These are phyloP conservation scores for Calonectria pteridis DNA, from an alignment of 2,329 filamentous ascomycete genomes.

Conservation along the genomic window DNA sequence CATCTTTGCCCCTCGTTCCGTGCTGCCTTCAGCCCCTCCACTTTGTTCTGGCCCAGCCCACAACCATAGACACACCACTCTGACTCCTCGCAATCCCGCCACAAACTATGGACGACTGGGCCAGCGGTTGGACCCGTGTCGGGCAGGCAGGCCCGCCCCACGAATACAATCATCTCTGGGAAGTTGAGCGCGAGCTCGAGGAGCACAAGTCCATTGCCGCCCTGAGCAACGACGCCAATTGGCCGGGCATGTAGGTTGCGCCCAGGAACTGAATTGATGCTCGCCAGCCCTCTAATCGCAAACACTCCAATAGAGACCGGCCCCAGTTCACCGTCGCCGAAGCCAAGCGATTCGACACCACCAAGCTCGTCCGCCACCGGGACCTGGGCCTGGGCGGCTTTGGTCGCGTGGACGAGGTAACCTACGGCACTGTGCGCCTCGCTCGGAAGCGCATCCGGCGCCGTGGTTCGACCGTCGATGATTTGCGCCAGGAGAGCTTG, in stretches of 20 bases:
- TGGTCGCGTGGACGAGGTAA: constrained; percentile 59
- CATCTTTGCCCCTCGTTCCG: background rate
- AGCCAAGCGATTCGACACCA: constrained; percentile 50
- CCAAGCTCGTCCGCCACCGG: constrained; percentile 46
- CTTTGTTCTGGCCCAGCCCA: background rate
- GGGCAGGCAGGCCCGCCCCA: constrained; percentile 42
- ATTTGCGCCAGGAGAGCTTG: constrained; percentile 58
- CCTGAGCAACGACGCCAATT: constrained; percentile 50
- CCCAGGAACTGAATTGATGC: background rate
- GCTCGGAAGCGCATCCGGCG: constrained; percentile 59
- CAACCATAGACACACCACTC: background rate
- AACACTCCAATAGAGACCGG: constrained; percentile 42
- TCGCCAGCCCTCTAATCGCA: constrained; percentile 18
- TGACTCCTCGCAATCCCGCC: background rate
- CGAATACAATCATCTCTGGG: constrained; percentile 39
- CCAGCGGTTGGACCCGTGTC: constrained; percentile 50
- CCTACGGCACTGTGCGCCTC: constrained; percentile 55
- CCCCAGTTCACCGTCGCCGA: constrained; percentile 47
- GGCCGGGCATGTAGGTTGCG: constrained; percentile 49
- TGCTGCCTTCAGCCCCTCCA: background rate
- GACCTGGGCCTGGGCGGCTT: constrained; percentile 59
- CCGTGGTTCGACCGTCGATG: constrained; percentile 53
- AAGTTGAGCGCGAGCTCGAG: constrained; percentile 46
- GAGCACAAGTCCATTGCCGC: constrained; percentile 48
- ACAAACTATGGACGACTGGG: constrained; percentile 46